Evolutionary conservation across 2,329 filamentous ascomycete genomes (phyloP).

Genomic region (Aspergillus sp.): DNA sequence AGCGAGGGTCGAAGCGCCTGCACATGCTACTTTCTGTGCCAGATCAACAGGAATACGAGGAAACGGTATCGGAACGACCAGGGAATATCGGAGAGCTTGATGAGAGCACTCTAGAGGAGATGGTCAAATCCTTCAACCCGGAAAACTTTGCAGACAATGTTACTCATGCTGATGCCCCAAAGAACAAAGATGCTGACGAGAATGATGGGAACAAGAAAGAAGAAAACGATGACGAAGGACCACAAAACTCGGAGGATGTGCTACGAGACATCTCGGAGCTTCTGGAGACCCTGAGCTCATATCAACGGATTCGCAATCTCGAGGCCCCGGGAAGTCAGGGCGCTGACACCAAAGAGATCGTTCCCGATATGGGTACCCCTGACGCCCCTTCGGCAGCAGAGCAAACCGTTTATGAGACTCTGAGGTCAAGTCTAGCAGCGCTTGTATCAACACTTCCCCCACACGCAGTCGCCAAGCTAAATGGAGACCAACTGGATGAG

Average conservation of each 20-base stretch:
- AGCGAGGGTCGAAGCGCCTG: conserved; percentile 40
- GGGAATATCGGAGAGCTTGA: conserved; percentile 38
- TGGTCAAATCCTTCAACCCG: conserved; percentile 43
- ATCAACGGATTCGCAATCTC: conserved; percentile 61
- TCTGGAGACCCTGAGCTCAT: conserved; percentile 61
- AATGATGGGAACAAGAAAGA: neutral
- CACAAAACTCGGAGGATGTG: conserved; percentile 51
- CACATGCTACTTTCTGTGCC: conserved; percentile 34
- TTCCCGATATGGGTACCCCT: conserved; percentile 39
- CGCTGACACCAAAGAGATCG: conserved; percentile 31
- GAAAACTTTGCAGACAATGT: conserved; percentile 31
- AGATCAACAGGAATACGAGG: conserved; percentile 21
- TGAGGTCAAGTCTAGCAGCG: conserved; percentile 72
- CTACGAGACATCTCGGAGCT: conserved; percentile 60
- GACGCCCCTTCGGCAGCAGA: conserved; percentile 57
- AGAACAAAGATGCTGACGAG: conserved; percentile 29
- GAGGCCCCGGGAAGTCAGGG: conserved; percentile 27
- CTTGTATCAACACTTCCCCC: conserved; percentile 76
- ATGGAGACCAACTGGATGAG: conserved; percentile 81
- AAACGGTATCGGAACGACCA: conserved; percentile 23
- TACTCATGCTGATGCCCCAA: conserved; percentile 17
- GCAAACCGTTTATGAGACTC: conserved; percentile 63
- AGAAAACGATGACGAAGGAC: conserved; percentile 21
- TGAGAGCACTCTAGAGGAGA: conserved; percentile 41
- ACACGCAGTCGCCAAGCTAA: conserved; percentile 80